These are phyloP conservation scores for Metroxylon sagu DNA, from an alignment of 176 grass and related monocot genomes.

Conservation along the genomic window DNA sequence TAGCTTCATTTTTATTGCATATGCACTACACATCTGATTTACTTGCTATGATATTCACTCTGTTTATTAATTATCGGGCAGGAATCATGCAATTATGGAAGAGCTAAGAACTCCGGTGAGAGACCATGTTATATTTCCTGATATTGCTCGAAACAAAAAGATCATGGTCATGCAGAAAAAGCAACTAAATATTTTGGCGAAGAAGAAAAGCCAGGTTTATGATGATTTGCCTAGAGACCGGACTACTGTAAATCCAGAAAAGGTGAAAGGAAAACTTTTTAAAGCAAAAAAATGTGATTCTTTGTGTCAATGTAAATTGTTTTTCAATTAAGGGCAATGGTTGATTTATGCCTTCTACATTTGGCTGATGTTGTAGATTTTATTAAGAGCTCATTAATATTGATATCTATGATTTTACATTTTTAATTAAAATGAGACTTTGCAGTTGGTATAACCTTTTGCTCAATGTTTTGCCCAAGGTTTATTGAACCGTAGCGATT, in stretches of 20 bases:
- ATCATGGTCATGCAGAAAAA: slow-evolving; percentile 17
- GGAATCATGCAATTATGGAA: slow-evolving; percentile 49
- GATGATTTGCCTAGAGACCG: slow-evolving; percentile 19
- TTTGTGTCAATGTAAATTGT: too few relatives aligned
- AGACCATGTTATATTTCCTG: slow-evolving; percentile 68
- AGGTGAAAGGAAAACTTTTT: neutral
- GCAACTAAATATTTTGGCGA: slow-evolving; percentile 2
- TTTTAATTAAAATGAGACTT: too few relatives aligned
- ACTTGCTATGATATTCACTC: neutral
- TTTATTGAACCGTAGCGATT: too few relatives aligned
- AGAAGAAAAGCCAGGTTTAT: slow-evolving; percentile 30
- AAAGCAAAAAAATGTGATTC: too few relatives aligned
- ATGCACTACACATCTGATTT: too few relatives aligned
- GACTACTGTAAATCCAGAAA: slow-evolving; percentile 9
- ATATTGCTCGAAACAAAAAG: slow-evolving; percentile 17
- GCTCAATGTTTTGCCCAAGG: too few relatives aligned
- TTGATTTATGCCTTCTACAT: neutral
- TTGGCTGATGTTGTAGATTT: too few relatives aligned
- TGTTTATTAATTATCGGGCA: slow-evolving; percentile 25
- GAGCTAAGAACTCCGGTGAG: slow-evolving; percentile 29
- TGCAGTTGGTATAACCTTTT: too few relatives aligned
- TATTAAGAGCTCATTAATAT: too few relatives aligned
- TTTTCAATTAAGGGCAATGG: neutral
- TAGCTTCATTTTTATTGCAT: slow-evolving; percentile 1
- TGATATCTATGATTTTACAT: too few relatives aligned